These are phyloP conservation scores for Trichopus zeylanicus DNA, from an alignment of 116 monocot species.

Conservation along the genomic window DNA sequence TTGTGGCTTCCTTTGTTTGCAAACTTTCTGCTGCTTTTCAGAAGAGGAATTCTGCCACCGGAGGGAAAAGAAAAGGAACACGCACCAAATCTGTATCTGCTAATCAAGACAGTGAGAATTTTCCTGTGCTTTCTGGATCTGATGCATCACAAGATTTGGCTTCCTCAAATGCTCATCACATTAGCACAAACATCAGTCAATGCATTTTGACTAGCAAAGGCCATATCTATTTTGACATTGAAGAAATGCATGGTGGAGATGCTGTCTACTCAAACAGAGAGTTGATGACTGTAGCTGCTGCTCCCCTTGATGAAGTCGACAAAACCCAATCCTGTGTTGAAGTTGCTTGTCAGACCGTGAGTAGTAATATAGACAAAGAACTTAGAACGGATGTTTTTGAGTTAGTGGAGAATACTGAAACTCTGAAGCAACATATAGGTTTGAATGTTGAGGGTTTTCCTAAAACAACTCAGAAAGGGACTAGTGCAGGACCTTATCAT, in stretches of 20 bases:
- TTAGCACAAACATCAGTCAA: constrained; percentile 7
- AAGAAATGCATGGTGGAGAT: neutral
- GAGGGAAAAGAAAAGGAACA: constrained; percentile 24
- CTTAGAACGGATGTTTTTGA: neutral
- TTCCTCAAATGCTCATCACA: constrained; percentile 20
- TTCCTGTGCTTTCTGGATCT: constrained; percentile 4
- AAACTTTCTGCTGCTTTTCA: constrained; percentile 14
- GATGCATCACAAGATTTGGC: constrained; percentile 11
- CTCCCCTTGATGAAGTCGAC: neutral
- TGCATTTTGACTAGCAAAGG: neutral
- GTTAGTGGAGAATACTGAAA: constrained; percentile 3
- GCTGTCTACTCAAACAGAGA: constrained; percentile 10
- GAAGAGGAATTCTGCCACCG: constrained; percentile 19
- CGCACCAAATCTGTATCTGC: constrained; percentile 13
- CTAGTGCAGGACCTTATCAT: neutral
- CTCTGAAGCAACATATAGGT: neutral
- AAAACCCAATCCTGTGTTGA: constrained; percentile 12
- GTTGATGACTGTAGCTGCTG: neutral
- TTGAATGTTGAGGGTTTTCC: constrained; percentile 3
- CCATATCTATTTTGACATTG: constrained; percentile 6
- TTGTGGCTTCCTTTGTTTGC: neutral
- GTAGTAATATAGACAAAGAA: constrained; percentile 6
- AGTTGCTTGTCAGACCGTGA: neutral
- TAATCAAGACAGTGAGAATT: constrained; percentile 10
- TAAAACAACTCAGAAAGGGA: constrained; percentile 6